Evolutionary conservation across 2,329 filamentous ascomycete species (phyloP), one percentile per base, ranked within the genome.

Genomic region (Diplocarpon rosae): DNA sequence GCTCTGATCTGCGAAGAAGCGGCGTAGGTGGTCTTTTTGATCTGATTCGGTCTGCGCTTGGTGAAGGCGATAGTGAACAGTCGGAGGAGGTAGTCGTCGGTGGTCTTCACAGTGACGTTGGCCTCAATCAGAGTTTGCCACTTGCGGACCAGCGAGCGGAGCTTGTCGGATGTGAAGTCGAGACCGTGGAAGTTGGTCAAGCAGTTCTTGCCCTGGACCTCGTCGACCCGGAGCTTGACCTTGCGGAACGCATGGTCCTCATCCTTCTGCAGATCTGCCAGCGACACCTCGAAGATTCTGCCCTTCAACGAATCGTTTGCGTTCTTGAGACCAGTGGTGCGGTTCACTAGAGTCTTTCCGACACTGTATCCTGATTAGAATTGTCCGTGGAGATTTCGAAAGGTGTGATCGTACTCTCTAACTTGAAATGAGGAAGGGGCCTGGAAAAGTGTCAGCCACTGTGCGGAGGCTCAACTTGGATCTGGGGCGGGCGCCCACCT

Each of bases 1-100:
- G 85, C 83, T 59, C 90, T 85, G 71, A 96, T 96, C 75, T 98
- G 92, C 56, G 92, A 96, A 56, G 87, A 88, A 57, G 83, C 83
- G 61, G 92, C 92, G 68, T 98, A 98, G 68, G 92, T 98, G 64
- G 92, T 98, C 85, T 96, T 98, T 85, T 95, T 95, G 78, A 98
- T 90, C 80, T 98, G 92, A 79, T 96, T 98, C 63, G 87, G 88
- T 66, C 92, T 84, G 71, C 88, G 80, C 85, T 96, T 96, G 72
- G 92, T 98, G 80, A 98, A 98, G 62, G 86, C 92, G 62, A 98
- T 98, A 69, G 87, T 87, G 76, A 98, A 98, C 62, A 98, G 83
- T 65, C 92, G 87, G 73, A 98, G 80, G 68, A 96, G 89, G 78
- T 98, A 96, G 74, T 98, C 92, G 68, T 98, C 92, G 68, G 92